Evolutionary conservation across 331 rosid species (phyloP), one percentile per base, ranked within the genome.

Genomic region (Malus hybrid): DNA sequence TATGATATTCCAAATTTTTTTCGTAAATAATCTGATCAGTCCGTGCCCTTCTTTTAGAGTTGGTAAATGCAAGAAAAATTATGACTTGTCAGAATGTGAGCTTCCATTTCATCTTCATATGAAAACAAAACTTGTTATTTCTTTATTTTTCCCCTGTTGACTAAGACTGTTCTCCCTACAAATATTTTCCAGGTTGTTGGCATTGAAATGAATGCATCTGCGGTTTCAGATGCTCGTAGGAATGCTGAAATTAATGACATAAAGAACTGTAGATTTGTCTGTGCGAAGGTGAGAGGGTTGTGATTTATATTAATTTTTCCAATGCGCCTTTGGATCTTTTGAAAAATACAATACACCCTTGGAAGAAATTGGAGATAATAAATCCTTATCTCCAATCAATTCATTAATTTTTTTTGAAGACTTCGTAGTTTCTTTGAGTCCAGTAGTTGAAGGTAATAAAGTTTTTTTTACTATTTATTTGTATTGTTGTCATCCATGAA

Each of bases 161-260:
- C 70, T 63, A n/a, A 80, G 10, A 55, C 32, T 64, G 65, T 63
- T 79, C 80, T 78, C 48, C 28, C 67, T 54, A 71, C 63, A 15
- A 56, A 34, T 65, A 67, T 70, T 28, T 83, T 60, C 12, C 88
- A 95, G 99, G 99, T 95, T 82, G 75, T 94, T 85, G 99, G 99
- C 56, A 86, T 94, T 82, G 99, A 94, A 89, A 92, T 94, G 97
- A 92, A 94, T 39, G 92, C 96, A 65, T 93, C 99, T 77, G 97
- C 99, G 2, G 90, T 95, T 75, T 87, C 88, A 69, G 97, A 92
- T 75, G 99, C 97, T 71, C 84, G 78, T 54, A 89, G 92, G 87
- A 95, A 95, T 73, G 96, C 97, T 46, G 97, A 95, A 83, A 85
- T 87, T 80, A 95, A 95, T 81, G 97, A 93, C 82, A 90, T 95